A percentile compares a stretch with the other conserved stretches of the same genome.
phyloP scores from a whole-genome alignment of 2,329 filamentous ascomycete genomes.

The Arthrobotrys megalospora region DNA sequence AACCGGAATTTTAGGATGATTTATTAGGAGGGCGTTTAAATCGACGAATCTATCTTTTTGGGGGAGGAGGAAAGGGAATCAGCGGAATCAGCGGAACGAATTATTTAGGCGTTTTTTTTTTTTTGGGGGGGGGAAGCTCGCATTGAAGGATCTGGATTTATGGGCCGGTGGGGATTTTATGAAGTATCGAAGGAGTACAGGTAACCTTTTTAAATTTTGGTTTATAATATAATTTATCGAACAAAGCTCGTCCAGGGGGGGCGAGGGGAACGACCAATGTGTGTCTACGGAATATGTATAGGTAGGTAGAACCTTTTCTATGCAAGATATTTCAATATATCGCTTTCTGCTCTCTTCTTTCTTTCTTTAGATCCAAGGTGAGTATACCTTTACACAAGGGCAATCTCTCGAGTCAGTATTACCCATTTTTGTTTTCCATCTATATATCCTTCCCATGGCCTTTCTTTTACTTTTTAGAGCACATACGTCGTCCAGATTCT shows the following conservation, averaged over 20 bases:
- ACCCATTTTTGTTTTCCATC: not conserved
- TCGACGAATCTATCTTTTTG: not conserved
- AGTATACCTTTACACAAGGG: not conserved
- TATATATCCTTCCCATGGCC: not conserved
- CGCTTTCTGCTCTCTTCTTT: not conserved
- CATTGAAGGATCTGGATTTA: not conserved
- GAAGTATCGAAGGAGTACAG: constrained; percentile 6
- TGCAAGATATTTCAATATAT: constrained; percentile 5
- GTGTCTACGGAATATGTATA: constrained; percentile 16
- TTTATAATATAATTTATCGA: constrained; percentile 10
- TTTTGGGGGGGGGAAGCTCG: not conserved
- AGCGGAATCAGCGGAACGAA: not conserved
- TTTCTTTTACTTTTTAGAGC: not conserved
- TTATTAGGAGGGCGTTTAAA: constrained; percentile 9
- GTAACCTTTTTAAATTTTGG: constrained; percentile 27
- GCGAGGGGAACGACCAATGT: not conserved
- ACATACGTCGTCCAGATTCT: not conserved
- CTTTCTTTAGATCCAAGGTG: not conserved
- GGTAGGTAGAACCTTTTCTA: constrained; percentile 37
- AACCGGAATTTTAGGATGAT: not conserved
- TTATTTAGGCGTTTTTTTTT: constrained; percentile 14
- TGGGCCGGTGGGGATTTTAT: not conserved
- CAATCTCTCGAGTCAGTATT: not conserved
- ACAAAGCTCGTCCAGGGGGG: not conserved
- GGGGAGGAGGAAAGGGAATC: not conserved